Conservation (phyloP, 2,329 filamentous ascomycete genomes). For the Volutella citrinella region DNA sequence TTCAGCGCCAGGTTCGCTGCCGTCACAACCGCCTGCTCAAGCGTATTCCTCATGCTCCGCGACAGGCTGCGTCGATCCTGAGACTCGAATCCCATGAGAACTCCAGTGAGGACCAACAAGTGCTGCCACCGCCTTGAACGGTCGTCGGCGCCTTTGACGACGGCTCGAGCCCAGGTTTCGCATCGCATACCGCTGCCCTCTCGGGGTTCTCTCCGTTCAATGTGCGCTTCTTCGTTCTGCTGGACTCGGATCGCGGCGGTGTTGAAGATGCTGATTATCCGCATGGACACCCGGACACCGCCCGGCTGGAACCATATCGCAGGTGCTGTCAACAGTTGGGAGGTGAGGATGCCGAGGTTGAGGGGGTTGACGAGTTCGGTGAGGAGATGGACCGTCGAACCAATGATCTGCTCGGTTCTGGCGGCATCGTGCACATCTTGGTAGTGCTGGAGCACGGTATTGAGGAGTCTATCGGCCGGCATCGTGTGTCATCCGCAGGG, state of each 20-base stretch:
- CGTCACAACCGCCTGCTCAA: conserved; percentile 71
- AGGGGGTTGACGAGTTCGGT: conserved; percentile 70
- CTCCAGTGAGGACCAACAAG: conserved; percentile 72
- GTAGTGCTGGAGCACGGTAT: conserved; percentile 60
- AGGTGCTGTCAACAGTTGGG: conserved; percentile 68
- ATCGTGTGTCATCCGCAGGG: conserved; percentile 37
- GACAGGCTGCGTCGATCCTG: conserved; percentile 63
- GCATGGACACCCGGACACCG: conserved; percentile 60
- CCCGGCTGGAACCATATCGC: conserved; percentile 65
- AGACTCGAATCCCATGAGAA: conserved; percentile 73
- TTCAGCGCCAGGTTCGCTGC: conserved; percentile 75
- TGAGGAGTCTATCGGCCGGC: conserved; percentile 65
- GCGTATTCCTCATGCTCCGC: conserved; percentile 57
- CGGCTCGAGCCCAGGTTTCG: conserved; percentile 55
- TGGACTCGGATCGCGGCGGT: conserved; percentile 58
- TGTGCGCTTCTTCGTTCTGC: conserved; percentile 42
- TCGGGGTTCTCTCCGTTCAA: conserved; percentile 26
- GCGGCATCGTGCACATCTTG: conserved; percentile 50
- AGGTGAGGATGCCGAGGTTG: conserved; percentile 70
- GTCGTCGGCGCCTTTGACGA: conserved; percentile 56
- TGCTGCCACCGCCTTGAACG: conserved; percentile 75
- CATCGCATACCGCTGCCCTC: conserved; percentile 44
- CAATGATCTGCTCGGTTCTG: conserved; percentile 57
- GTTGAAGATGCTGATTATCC: conserved; percentile 70
- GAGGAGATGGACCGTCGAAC: conserved; percentile 65